phyloP scores from a whole-genome alignment of 345 rosid species.

The Citrus hindsii region DNA sequence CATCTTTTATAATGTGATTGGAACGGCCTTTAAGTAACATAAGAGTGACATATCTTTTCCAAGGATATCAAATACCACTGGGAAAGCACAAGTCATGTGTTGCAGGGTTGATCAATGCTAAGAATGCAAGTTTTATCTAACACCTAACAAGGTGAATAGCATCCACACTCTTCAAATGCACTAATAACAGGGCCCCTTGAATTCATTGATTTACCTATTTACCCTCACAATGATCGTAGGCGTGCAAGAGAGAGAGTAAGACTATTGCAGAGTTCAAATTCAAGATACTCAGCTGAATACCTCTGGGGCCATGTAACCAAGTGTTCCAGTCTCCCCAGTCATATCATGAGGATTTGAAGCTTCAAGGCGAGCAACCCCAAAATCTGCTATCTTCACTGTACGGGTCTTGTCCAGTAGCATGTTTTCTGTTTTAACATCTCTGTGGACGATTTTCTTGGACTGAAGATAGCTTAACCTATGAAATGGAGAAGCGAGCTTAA shows the following conservation, averaged over 20 bases:
- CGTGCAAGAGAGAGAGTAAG: background rate
- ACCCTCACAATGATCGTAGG: background rate
- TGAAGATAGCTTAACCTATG: conserved; percentile 92
- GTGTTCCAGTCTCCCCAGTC: conserved; percentile 99
- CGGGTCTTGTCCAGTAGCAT: conserved; percentile 92
- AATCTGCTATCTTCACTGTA: conserved; percentile 87
- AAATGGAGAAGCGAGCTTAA: background rate
- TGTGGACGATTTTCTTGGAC: conserved; percentile 82
- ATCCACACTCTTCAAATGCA: background rate
- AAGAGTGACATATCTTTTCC: background rate
- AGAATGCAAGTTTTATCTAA: background rate
- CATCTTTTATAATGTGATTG: no score
- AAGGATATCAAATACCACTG: background rate
- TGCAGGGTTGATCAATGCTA: background rate
- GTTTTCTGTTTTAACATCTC: conserved; percentile 99
- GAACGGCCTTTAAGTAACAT: background rate
- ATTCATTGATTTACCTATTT: background rate
- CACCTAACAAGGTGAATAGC: background rate
- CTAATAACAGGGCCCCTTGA: background rate
- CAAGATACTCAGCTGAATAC: conserved; percentile 27
- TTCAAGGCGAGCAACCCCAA: conserved; percentile 96
- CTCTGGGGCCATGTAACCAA: conserved; percentile 99
- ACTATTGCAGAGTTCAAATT: background rate
- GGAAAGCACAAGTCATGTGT: background rate
- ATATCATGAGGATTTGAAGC: conserved; percentile 98